Percentiles rank a stretch among this genome's conserved stretches.
Evolutionary conservation across 2,329 filamentous ascomycete genomes (phyloP).

Genomic region (Teratosphaeria zuluensis): DNA sequence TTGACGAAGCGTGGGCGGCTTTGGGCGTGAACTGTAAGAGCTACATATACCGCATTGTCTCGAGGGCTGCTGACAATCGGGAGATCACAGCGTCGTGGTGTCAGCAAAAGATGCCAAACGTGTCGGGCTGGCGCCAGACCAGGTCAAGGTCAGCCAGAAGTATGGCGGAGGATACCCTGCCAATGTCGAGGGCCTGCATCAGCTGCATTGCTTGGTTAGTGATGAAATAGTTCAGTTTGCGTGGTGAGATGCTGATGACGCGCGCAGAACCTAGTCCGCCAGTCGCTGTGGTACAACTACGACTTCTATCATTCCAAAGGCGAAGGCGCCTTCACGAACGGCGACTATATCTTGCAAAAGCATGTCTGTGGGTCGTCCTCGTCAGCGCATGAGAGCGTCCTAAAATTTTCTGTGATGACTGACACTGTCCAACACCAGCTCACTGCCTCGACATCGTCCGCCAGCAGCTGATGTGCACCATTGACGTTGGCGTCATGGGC

Average conservation of each 20-base stretch:
- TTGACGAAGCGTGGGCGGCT: not conserved
- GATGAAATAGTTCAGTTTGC: not conserved
- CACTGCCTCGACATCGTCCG: constrained; percentile 54
- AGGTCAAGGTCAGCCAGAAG: constrained; percentile 46
- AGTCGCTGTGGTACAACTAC: constrained; percentile 51
- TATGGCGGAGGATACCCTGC: constrained; percentile 51
- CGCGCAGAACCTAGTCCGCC: constrained; percentile 47
- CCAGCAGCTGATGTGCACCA: constrained; percentile 54
- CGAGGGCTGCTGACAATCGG: not conserved
- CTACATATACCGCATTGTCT: not conserved
- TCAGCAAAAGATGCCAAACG: constrained; percentile 38
- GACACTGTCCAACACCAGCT: constrained; percentile 24
- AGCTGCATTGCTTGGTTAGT: constrained; percentile 44
- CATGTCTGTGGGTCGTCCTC: constrained; percentile 45
- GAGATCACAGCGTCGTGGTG: constrained; percentile 34
- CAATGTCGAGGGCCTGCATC: constrained; percentile 49
- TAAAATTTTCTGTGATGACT: not conserved
- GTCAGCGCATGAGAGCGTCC: not conserved
- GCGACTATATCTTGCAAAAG: constrained; percentile 43
- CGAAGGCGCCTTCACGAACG: constrained; percentile 46
- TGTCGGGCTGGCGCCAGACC: constrained; percentile 44
- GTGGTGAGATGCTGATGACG: not conserved
- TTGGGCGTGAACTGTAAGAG: not conserved
- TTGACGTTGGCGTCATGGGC: constrained; percentile 51
- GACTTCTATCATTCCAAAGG: constrained; percentile 45